Conservation (phyloP, 306 rosid genomes). For the Trifolium subterraneum region DNA sequence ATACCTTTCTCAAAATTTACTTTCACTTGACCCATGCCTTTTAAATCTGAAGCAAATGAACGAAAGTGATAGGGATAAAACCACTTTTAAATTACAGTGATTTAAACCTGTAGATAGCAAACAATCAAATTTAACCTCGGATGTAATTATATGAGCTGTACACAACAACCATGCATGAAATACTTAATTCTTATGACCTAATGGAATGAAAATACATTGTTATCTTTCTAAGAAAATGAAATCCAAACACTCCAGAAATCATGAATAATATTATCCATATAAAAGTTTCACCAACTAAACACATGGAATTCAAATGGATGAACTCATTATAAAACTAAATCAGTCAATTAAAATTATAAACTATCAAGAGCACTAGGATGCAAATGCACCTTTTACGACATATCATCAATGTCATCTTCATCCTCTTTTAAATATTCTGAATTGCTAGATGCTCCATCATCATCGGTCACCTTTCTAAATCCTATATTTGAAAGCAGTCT, state of each 20-base stretch:
- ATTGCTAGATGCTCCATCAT: too few relatives aligned
- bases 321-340: constrained; percentile 14
- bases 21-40: too few relatives aligned
- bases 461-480: too few relatives aligned
- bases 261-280: constrained; percentile 12
- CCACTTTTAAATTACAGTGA: too few relatives aligned
- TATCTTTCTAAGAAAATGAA: constrained; percentile 27
- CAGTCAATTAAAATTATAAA: constrained; percentile 11
- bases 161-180: not conserved
- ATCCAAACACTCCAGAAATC: constrained; percentile 23
- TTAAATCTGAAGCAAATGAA: too few relatives aligned
- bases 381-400: too few relatives aligned
- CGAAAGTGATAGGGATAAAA: too few relatives aligned
- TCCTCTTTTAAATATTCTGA: too few relatives aligned
- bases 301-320: constrained; percentile 18
- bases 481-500: too few relatives aligned
- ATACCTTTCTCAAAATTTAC: too few relatives aligned
- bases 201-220: constrained; percentile 24
- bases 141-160: constrained; percentile 2
- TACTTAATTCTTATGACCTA: not conserved
- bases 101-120: too few relatives aligned
- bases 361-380: constrained; percentile 8
- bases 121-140: not conserved
- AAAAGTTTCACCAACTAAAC: constrained; percentile 18
- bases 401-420: too few relatives aligned